Base-by-base conservation (phyloP, 2,329 filamentous ascomycete genomes). In the Rutstroemia sp. region DNA sequence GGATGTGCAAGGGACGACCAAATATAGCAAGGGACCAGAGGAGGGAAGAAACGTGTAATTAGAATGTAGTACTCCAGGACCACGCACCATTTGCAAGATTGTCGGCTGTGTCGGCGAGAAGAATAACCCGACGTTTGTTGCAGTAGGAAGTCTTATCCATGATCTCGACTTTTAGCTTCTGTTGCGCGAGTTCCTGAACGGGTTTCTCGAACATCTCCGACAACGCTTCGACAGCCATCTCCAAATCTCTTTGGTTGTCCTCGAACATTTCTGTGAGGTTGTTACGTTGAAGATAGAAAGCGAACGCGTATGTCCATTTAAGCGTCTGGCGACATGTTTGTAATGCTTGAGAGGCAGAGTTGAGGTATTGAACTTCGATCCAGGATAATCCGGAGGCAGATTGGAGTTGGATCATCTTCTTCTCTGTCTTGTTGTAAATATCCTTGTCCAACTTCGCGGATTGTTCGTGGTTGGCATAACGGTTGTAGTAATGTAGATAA, bases 141-240 rank as follows among this genome's bases (percentile, higher is more conserved):
- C 95, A 99, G 71, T 99, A 99, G 0, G 91, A 83, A 4, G 92
- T 99, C 79, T 96, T 97, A 72, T 99, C 92, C 84, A 99, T 89
- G 68, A 99, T 99, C 63, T 96, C 92, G 6, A 96, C 90, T 75
- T 96, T 97, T 58, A 96, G 78, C 72, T 96, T 96, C n/a, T 90
- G 71, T 47, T 87, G 83, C 4, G 89, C 82, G 17, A 99, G 77
- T 66, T 96, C 91, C 42, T 84, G 76, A n/a, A 92, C 89, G 0
- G 92, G 90, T 76, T 95, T 96, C 78, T 99, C 94, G 64, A 99
- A 99, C 90, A 99, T 96, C 72, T 96, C 92, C n/a, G 90, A 96
- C 62, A 99, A 75, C 57, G 89, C 92, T 75, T 99, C 94, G 0
- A 97, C 94, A 0, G 94, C 92, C 84, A 99, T 88, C 72, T 99